Evolutionary conservation across 2,329 filamentous ascomycete species (phyloP), one percentile per base, ranked within the genome.

Genomic region (Ilyonectria sp.): DNA sequence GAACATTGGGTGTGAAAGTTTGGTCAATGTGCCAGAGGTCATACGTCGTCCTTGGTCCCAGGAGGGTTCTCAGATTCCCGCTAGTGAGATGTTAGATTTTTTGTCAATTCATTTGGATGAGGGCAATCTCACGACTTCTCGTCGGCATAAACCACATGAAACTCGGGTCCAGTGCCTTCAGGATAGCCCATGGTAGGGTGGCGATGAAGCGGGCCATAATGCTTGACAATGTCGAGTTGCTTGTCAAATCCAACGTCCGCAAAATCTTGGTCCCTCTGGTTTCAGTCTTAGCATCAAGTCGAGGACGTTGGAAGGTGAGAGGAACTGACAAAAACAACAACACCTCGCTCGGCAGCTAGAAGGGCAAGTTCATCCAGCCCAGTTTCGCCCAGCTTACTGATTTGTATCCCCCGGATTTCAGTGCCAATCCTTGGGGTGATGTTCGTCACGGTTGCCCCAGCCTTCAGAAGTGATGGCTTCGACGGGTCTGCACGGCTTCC

Each of bases 1-100:
- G 78, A 0, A 76, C 68, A 3, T 79, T 78, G 0, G 76, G 69
- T 0, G 76, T 79, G n/a, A 79, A 78, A 0, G 77, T 78, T n/a
- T 79, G 78, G 44, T 79, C 78, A 0, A 79, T 67, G 15, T 79
- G 77, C 78, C 78, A 79, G 1, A 79, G 73, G 8, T 79, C 77
- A 8, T 78, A 79, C 1, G 71, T 71, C 1, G 75, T 75, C 2
- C 71, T 65, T 13, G 72, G 70, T 0, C 78, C 77, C 0, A 79
- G 67, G 0, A 79, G 75, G 2, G 58, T 75, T 55, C 78, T 71
- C 21, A 79, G 17, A 21, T 76, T 79, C 1, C 75, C 78, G 0
- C 71, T 75, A 2, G 6, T 40, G 4, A 1, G 1, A n/a, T 33
- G 33, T 72, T 4, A 54, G n/a, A 21, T 21, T 40, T 19, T 11